Evolutionary conservation across 2,329 filamentous ascomycete genomes (phyloP), one percentile per base, ranked within the genome.

Genomic region (Epichloe coenophiala): DNA sequence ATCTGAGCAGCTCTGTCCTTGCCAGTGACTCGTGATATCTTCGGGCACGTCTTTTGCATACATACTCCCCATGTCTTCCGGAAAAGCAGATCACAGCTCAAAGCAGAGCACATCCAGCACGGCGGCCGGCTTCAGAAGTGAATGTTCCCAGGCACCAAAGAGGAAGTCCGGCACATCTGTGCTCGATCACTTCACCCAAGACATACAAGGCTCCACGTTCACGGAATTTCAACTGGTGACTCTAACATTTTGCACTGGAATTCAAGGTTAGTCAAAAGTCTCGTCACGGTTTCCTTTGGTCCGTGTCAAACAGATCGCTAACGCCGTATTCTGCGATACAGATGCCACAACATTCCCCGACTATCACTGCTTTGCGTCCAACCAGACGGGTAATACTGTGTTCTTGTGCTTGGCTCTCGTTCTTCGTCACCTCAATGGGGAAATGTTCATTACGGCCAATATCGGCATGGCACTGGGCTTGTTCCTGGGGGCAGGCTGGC

Each of bases 321-420:
- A 52, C 41, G 33, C 11, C 6, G 3, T 48, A 39, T 17, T 9
- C 8, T 5, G 40, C 39, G 15, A 36, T 15, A 1, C 35, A 71
- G 77, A 82, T 63, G 77, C 77, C 46, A 72, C 76, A 19, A 73
- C 77, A 2, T 82, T 80, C 59, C 75, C 75, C 21, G 76, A 80
- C 59, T 83, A 77, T 61, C 72, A 74, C 62, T 80, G 76, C 59
- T 81, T 83, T 61, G 75, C 76, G 13, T 81, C 77, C 33, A 83
- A 83, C 61, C 78, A 83, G 59, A 83, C 80, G 0, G 80, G 80
- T 52, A 83, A 83, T 64, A 81, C 78, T 2, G 73, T 83, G 46
- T 75, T 83, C 57, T 68, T 82, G 8, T 65, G 71, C 52, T 59
- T 76, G 11, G 77, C 76, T 33, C 67, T 80, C 51, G 64, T 75